Conservation (phyloP, 192 early-diverging fungal species). For the Pilaira anomala region DNA sequence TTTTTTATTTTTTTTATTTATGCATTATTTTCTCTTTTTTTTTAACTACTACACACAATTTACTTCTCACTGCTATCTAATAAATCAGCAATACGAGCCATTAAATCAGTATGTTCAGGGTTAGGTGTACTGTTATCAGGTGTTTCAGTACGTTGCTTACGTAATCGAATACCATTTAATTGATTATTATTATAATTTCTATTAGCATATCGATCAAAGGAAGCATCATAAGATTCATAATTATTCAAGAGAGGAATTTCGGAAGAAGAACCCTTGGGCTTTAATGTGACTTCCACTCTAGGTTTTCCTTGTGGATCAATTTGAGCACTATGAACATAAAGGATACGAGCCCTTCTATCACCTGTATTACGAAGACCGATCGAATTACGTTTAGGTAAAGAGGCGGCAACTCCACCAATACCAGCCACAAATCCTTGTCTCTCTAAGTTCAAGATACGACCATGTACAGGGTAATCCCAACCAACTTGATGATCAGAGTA, state of each 20-base stretch:
- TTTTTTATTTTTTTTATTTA: too few species aligned
- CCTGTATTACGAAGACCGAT: constrained; percentile 8
- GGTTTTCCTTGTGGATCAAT: constrained; percentile 48
- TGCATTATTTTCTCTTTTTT: too few species aligned
- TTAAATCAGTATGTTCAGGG: constrained; percentile 19
- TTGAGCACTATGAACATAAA: constrained; percentile 63
- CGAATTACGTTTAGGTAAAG: constrained; percentile 37
- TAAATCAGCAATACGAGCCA: constrained; percentile 20
- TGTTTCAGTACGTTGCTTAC: background rate
- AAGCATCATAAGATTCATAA: background rate
- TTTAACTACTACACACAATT: too few species aligned
- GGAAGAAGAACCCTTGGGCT: background rate
- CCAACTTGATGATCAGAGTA: constrained; percentile 41
- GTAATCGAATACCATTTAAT: too few species aligned
- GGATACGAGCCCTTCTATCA: constrained; percentile 44
- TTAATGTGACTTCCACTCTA: constrained; percentile 23
- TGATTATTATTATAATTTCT: too few species aligned
- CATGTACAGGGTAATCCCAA: constrained; percentile 46
- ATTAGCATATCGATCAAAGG: too few species aligned
- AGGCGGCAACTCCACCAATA: constrained; percentile 61
- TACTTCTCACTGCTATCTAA: constrained; percentile 8
- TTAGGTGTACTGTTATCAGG: constrained; percentile 22
- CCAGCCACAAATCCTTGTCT: constrained; percentile 53
- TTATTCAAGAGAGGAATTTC: constrained; percentile 1
- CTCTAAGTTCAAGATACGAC: constrained; percentile 57